A percentile compares a stretch with the other conserved stretches of the same genome.
Evolutionary conservation across 148 eudicot species (phyloP).

Genomic region (Vaccinium corymbosum): DNA sequence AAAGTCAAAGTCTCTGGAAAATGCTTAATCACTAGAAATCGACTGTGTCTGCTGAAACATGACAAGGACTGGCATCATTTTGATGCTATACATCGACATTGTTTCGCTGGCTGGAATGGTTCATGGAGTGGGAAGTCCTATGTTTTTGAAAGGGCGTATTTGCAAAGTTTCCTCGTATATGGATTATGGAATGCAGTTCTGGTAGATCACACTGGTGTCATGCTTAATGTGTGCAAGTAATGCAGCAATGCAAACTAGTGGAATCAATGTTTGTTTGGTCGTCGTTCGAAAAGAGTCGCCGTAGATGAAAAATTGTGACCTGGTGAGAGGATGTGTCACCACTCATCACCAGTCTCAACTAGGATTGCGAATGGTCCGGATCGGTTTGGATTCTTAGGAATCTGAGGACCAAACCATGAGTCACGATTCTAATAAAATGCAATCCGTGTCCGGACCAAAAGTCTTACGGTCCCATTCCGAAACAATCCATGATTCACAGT

Average conservation of each 20-base stretch:
- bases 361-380: too few relatives aligned
- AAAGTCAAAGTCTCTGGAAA: too few relatives aligned
- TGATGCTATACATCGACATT: background rate
- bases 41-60: background rate
- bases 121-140: background rate
- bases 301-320: background rate
- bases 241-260: background rate
- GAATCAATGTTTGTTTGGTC: background rate
- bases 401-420: too few relatives aligned
- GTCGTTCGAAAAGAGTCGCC: background rate
- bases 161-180: background rate
- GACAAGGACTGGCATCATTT: background rate
- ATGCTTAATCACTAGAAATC: background rate
- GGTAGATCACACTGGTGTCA: background rate
- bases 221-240: constrained; percentile 2
- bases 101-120: background rate
- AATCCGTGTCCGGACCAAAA: too few relatives aligned
- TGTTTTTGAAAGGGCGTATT: background rate
- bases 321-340: background rate
- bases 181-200: constrained; percentile 1
- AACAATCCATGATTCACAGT: too few relatives aligned
- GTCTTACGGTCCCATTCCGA: too few relatives aligned
- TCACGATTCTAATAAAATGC: too few relatives aligned
- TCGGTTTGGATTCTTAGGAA: too few relatives aligned
- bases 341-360: background rate